Base-by-base conservation (phyloP, 306 rosid species). In the Cicer arietinum region DNA sequence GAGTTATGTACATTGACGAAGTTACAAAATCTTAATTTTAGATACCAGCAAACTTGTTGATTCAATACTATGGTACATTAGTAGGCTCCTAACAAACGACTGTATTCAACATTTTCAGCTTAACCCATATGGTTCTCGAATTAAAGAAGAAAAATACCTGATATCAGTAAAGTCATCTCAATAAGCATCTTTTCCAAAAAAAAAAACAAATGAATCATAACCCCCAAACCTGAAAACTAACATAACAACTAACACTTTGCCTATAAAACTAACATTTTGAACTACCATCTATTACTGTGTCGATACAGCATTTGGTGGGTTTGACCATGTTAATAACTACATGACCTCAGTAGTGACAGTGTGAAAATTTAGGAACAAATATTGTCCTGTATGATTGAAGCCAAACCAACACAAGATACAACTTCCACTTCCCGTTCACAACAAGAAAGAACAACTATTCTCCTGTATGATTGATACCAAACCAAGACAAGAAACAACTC, bases 1-100 rank as follows among this genome's bases (percentile, higher is more conserved):
- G 35, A 30, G 37, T 30, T 18, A 17, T 35, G n/a, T 16, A 39
- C 48, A 14, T 20, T 45, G 46, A 45, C 39, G 37, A 13, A 73
- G 60, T 67, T 6, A 45, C 41, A 43, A 53, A 17, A 14, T 45
- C 22, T 43, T 40, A 20, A 75, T 51, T 80, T 69, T 17, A 35
- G 22, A 56, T 5, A 17, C 56, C 20, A 39, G 18, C 35, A 61
- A 30, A 30, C 80, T 67, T 80, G 74, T 70, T 9, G 64, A 39
- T 57, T 66, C 67, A 73, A 67, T 16, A 65, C 63, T 17, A 14
- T 30, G 75, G 7, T 74, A 74, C 76, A 67, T 75, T 60, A 73
- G 40, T 40, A 48, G 30, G 37, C 79, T 74, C 76, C 71, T 67
- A 70, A 67, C 80, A 71, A 58, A 73, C 79, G 67, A 57, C 42